Conservation (phyloP, 257 asterid genomes). For the Capsicum pubescens region DNA sequence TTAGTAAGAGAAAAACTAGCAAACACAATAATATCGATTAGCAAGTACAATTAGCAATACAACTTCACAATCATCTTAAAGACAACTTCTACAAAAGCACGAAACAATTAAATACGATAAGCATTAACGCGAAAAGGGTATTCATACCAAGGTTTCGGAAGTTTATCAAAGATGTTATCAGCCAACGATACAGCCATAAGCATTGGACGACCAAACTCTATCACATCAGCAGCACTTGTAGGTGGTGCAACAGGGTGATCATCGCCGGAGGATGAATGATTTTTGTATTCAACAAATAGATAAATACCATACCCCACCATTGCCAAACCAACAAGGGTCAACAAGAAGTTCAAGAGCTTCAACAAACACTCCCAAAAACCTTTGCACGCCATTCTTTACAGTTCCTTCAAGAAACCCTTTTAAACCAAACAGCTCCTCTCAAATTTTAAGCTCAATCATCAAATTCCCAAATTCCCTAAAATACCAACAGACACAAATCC, state of each 20-base stretch:
- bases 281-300: constrained; percentile 77
- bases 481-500: constrained; percentile 29
- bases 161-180: constrained; percentile 77
- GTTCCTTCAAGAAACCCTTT: constrained; percentile 20
- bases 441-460: constrained; percentile 34
- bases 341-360: constrained; percentile 77
- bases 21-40: neutral
- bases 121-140: neutral
- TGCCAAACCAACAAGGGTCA: constrained; percentile 79
- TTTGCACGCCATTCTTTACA: constrained; percentile 73
- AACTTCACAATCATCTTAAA: neutral
- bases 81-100: neutral
- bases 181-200: constrained; percentile 69
- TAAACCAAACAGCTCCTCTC: constrained; percentile 25
- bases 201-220: constrained; percentile 92
- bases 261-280: constrained; percentile 50
- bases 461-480: constrained; percentile 38
- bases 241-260: constrained; percentile 47
- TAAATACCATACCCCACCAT: constrained; percentile 90
- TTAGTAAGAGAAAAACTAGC: neutral
- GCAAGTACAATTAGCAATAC: neutral
- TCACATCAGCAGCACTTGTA: constrained; percentile 50
- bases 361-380: constrained; percentile 83
- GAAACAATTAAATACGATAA: neutral
- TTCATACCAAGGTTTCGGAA: constrained; percentile 90